These are phyloP conservation scores for Auricularia sp. DNA, from an alignment of 768 basidiomycete genomes.

Conservation along the genomic window DNA sequence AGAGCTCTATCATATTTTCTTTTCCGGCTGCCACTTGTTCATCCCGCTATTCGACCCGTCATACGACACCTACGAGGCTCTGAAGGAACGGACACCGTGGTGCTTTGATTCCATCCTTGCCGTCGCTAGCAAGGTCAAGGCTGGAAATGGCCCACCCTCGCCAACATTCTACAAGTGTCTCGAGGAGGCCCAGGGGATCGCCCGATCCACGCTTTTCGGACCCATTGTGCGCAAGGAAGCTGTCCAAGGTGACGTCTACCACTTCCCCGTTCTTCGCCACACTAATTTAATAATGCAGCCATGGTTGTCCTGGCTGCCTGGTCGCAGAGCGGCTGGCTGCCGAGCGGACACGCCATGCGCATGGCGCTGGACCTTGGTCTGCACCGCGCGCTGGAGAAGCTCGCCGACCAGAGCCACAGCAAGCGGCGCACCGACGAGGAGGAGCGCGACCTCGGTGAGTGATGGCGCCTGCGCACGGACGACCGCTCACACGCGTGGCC, in stretches of 20 bases:
- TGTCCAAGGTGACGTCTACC: slow-evolving; percentile 55
- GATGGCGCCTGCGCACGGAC: background rate
- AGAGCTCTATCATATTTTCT: slow-evolving; percentile 91
- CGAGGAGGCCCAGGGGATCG: slow-evolving; percentile 94
- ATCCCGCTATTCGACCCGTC: slow-evolving; percentile 88
- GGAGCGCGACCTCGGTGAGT: slow-evolving; percentile 74
- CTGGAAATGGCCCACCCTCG: slow-evolving; percentile 77
- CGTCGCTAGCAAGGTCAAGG: slow-evolving; percentile 84
- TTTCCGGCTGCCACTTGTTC: slow-evolving; percentile 92
- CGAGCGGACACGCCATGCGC: slow-evolving; percentile 90
- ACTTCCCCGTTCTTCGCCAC: background rate
- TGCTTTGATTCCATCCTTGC: slow-evolving; percentile 91
- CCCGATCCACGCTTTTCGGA: slow-evolving; percentile 85
- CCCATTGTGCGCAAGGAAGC: slow-evolving; percentile 92
- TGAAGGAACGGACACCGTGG: slow-evolving; percentile 90
- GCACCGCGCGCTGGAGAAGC: slow-evolving; percentile 84
- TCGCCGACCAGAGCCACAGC: slow-evolving; percentile 43
- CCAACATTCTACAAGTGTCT: slow-evolving; percentile 84
- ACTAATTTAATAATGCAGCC: slow-evolving; percentile 32
- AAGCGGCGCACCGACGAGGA: slow-evolving; percentile 54
- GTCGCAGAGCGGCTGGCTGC: slow-evolving; percentile 92
- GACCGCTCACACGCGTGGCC: slow-evolving; percentile 1
- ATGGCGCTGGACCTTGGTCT: slow-evolving; percentile 93
- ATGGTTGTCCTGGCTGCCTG: slow-evolving; percentile 89
- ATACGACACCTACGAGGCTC: slow-evolving; percentile 88